Conservation (phyloP, 306 rosid species). For the Vachellia pachyceras region DNA sequence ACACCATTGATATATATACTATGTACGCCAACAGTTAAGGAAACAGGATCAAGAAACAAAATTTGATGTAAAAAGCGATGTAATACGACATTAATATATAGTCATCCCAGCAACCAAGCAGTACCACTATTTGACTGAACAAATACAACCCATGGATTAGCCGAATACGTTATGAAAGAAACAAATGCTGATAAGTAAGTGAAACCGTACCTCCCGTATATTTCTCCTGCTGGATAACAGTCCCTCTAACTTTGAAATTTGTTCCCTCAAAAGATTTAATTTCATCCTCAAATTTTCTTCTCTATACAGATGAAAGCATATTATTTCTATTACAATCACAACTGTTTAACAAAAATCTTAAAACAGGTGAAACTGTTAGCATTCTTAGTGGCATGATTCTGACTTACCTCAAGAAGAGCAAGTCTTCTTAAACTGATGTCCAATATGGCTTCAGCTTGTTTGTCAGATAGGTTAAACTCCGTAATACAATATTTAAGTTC, state of each 20-base stretch:
- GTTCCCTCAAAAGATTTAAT: conserved; percentile 69
- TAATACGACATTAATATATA: conserved; percentile 7
- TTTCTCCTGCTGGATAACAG: conserved; percentile 78
- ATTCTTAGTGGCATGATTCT: conserved; percentile 28
- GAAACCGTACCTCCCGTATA: conserved; percentile 74
- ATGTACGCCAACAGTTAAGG: background rate
- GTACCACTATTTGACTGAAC: background rate
- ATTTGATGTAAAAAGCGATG: background rate
- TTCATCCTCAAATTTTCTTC: conserved; percentile 75
- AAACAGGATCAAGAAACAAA: background rate
- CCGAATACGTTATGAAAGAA: conserved; percentile 8
- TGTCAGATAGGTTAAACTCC: conserved; percentile 85
- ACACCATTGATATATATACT: background rate
- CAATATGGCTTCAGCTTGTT: conserved; percentile 96
- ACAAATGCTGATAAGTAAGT: conserved; percentile 11
- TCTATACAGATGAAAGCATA: conserved; percentile 57
- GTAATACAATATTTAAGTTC: conserved; percentile 36
- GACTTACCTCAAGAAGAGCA: conserved; percentile 77
- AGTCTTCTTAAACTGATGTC: conserved; percentile 91
- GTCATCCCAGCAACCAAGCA: too few species aligned
- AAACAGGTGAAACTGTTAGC: conserved; percentile 25
- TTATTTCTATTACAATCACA: conserved; percentile 20
- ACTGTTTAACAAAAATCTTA: conserved; percentile 7
- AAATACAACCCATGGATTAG: conserved; percentile 8
- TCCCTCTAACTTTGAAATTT: conserved; percentile 82